Evolutionary conservation across 345 rosid genomes (phyloP).

Genomic region (Bruguiera parviflora): DNA sequence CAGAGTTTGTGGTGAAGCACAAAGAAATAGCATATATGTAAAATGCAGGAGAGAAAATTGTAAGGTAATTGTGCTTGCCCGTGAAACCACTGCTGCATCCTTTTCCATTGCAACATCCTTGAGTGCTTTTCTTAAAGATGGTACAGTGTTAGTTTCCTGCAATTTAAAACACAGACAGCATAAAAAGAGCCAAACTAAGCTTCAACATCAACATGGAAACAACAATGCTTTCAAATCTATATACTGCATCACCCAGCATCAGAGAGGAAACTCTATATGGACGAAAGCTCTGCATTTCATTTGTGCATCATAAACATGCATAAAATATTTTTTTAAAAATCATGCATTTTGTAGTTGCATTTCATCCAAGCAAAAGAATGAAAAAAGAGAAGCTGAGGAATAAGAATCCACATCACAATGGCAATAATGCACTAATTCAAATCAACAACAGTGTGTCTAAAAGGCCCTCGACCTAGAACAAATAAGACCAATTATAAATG

Average conservation of each 20-base stretch:
- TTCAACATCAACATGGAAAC: neutral
- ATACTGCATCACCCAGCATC: neutral
- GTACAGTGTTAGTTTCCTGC: constrained; percentile 82
- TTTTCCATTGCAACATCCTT: constrained; percentile 98
- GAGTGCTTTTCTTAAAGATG: constrained; percentile 89
- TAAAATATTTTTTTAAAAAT: too few species aligned
- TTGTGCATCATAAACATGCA: too few species aligned
- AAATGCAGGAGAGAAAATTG: neutral
- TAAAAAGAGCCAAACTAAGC: neutral
- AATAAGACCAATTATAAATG: neutral
- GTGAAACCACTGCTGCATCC: constrained; percentile 96
- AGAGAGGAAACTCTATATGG: too few species aligned
- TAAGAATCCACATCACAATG: too few species aligned
- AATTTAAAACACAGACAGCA: constrained; percentile 15
- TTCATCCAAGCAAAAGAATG: too few species aligned
- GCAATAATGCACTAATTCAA: too few species aligned
- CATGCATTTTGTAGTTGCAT: too few species aligned
- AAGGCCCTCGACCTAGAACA: neutral
- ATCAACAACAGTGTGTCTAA: too few species aligned
- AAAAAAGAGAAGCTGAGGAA: too few species aligned
- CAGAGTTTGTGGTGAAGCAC: constrained; percentile 20
- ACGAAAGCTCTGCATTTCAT: too few species aligned
- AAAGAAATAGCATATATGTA: constrained; percentile 2
- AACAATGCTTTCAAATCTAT: constrained; percentile 1
- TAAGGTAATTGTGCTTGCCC: constrained; percentile 39